Evolutionary conservation across 148 eudicot species (phyloP).

Genomic region (Diospyros kaki): DNA sequence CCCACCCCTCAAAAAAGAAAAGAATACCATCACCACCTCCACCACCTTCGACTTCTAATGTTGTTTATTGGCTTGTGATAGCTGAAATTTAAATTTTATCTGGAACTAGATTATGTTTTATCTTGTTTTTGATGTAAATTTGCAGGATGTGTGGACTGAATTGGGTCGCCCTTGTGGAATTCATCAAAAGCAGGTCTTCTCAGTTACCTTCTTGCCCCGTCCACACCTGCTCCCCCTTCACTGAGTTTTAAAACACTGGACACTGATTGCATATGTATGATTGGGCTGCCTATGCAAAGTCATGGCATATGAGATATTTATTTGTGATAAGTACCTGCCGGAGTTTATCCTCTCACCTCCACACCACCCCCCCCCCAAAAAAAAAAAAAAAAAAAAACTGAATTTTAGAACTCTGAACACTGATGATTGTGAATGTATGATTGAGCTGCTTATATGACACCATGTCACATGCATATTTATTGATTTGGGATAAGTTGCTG

Average conservation of each 20-base stretch:
- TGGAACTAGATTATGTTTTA: neutral
- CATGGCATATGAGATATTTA: no score
- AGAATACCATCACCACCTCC: no score
- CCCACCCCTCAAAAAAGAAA: no score
- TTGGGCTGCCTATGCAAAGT: neutral
- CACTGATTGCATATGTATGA: neutral
- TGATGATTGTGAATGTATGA: neutral
- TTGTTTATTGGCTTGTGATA: neutral
- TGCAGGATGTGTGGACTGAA: conserved; percentile 94
- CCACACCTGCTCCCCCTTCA: no score
- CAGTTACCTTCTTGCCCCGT: neutral
- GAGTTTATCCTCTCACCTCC: no score
- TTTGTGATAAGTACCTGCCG: no score
- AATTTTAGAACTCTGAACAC: neutral
- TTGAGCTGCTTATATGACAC: neutral
- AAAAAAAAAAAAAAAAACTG: no score
- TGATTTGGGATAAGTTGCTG: no score
- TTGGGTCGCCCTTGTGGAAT: conserved; percentile 95
- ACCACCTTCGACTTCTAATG: neutral
- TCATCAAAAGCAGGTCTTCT: conserved; percentile 84
- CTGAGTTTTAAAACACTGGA: neutral
- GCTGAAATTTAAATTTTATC: neutral
- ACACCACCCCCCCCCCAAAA: no score
- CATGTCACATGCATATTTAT: no score
- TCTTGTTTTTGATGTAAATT: conserved; percentile 1